Conservation (phyloP, 441 rosid genomes). For the Adansonia rubrostipa region DNA sequence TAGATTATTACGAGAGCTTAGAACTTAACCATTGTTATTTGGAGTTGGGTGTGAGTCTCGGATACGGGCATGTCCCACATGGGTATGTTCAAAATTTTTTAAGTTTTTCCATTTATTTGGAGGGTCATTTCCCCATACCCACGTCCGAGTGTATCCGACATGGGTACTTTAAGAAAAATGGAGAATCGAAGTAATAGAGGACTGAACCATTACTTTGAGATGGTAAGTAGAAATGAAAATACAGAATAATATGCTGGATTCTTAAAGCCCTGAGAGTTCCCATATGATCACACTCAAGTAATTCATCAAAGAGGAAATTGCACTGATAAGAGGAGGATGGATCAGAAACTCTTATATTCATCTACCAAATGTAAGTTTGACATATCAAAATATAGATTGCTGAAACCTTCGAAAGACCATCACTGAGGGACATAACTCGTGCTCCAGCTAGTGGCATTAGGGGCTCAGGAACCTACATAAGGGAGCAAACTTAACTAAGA, state of each 20-base stretch:
- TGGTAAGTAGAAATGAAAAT: constrained; percentile 1
- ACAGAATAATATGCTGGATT: neutral
- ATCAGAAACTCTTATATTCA: constrained; percentile 7
- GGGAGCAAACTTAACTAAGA: constrained; percentile 24
- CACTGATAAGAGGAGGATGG: neutral
- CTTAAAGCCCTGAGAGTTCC: neutral
- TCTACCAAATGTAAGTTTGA: constrained; percentile 1
- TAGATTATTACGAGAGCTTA: neutral
- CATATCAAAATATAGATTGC: constrained; percentile 14
- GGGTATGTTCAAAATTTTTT: no score
- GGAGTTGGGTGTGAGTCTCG: no score
- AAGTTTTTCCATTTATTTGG: no score
- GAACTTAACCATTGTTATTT: neutral
- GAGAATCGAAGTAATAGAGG: no score
- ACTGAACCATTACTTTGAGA: neutral
- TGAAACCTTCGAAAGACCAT: constrained; percentile 89
- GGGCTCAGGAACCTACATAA: constrained; percentile 78
- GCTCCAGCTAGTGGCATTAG: constrained; percentile 91
- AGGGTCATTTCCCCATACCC: no score
- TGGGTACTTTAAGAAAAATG: no score
- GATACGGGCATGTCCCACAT: no score
- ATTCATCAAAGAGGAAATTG: neutral
- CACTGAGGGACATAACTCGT: constrained; percentile 89
- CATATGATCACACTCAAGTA: neutral
- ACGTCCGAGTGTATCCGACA: no score